Conservation (phyloP, 768 basidiomycete genomes). For the Rhizopogon vulgaris region DNA sequence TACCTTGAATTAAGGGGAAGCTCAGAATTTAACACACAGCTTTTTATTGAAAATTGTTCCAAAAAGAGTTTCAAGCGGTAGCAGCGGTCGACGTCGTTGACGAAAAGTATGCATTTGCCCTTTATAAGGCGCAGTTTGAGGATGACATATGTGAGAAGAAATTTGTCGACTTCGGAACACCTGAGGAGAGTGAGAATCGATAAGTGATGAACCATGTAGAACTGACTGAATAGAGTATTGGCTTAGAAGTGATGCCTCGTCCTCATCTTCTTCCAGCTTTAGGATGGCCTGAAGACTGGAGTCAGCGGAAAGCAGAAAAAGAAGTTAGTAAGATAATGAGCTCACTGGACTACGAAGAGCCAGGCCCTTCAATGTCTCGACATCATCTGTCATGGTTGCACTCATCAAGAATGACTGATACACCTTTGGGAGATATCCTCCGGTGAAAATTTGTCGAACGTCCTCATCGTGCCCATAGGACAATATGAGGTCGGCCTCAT, state of each 20-base stretch:
- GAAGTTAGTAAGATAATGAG: conserved; percentile 4
- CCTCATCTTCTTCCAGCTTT: conserved; percentile 82
- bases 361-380: conserved; percentile 85
- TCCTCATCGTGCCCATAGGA: conserved; percentile 97
- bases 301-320: background rate
- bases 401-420: conserved; percentile 95
- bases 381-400: conserved; percentile 96
- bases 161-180: conserved; percentile 94
- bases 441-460: conserved; percentile 64
- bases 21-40: conserved; percentile 94
- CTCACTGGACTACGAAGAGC: conserved; percentile 82
- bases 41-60: conserved; percentile 95
- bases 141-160: conserved; percentile 91
- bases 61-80: conserved; percentile 97
- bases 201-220: background rate
- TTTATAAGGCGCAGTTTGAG: conserved; percentile 93
- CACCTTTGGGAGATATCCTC: conserved; percentile 68
- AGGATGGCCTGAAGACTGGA: conserved; percentile 58
- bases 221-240: conserved; percentile 79
- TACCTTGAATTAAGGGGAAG: conserved; percentile 90
- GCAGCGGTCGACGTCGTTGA: conserved; percentile 90
- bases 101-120: conserved; percentile 95
- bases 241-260: conserved; percentile 71
- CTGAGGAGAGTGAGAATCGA: conserved; percentile 27
- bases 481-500: conserved; percentile 95